Evolutionary conservation across 768 basidiomycete genomes (phyloP).

Genomic region (Pisolithus microcarpus): DNA sequence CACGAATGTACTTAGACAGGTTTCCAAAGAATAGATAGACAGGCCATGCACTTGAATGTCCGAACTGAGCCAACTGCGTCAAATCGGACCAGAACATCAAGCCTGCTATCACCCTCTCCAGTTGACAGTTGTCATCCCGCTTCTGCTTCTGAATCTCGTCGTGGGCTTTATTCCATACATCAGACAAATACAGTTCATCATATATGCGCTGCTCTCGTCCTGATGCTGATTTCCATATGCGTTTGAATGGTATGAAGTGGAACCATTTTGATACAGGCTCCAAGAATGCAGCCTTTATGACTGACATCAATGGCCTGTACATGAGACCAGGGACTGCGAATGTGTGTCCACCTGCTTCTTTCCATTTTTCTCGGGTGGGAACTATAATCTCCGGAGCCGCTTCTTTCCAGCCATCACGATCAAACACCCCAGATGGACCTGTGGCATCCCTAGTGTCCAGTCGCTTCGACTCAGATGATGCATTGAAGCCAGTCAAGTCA

Average conservation of each 20-base stretch:
- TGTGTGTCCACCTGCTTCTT: background rate
- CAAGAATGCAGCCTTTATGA: slow-evolving; percentile 7
- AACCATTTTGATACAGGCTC: slow-evolving; percentile 6
- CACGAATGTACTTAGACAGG: slow-evolving; percentile 34
- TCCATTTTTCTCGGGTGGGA: too few species aligned
- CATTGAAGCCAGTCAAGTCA: background rate
- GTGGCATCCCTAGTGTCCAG: background rate
- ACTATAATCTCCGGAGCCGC: too few species aligned
- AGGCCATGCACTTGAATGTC: slow-evolving; percentile 33
- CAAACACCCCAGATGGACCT: background rate
- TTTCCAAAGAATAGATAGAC: slow-evolving; percentile 18
- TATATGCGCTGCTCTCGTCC: slow-evolving; percentile 5
- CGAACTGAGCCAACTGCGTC: slow-evolving; percentile 18
- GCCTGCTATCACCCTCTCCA: slow-evolving; percentile 3
- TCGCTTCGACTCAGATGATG: background rate
- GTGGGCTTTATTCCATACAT: slow-evolving; percentile 11
- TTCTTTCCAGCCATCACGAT: background rate
- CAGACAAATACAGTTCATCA: slow-evolving; percentile 16
- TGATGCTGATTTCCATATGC: slow-evolving; percentile 4
- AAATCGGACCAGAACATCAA: slow-evolving; percentile 4
- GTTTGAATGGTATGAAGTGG: slow-evolving; percentile 21
- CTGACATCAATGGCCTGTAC: slow-evolving; percentile 9
- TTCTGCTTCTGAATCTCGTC: slow-evolving; percentile 12
- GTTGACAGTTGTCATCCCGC: background rate
- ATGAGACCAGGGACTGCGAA: slow-evolving; percentile 9